These are phyloP conservation scores for Russula abietina DNA, from an alignment of 768 basidiomycete species.

Conservation along the genomic window DNA sequence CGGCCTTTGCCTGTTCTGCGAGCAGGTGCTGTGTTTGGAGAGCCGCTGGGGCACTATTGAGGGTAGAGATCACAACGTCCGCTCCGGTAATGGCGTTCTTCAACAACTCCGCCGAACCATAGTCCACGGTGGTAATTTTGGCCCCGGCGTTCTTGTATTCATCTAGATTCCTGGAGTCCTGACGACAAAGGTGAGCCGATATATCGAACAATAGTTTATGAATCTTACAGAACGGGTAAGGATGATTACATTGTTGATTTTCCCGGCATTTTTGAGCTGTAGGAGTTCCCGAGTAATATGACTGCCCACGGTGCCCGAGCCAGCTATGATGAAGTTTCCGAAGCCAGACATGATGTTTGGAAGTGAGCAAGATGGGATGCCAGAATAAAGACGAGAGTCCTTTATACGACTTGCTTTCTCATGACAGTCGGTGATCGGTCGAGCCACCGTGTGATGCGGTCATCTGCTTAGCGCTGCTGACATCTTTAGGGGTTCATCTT, in stretches of 20 bases:
- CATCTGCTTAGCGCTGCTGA: background rate
- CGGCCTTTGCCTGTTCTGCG: constrained; percentile 30
- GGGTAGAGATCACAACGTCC: constrained; percentile 16
- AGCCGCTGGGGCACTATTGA: background rate
- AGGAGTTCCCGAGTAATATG: constrained; percentile 3
- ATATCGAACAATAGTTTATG: no score
- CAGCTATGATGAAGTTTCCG: constrained; percentile 8
- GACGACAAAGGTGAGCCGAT: background rate
- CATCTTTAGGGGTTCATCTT: no score
- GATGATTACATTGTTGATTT: constrained; percentile 11
- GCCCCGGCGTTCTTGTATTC: constrained; percentile 11
- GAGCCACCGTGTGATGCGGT: background rate
- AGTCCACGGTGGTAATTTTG: constrained; percentile 17
- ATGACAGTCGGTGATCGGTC: background rate
- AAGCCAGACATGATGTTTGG: constrained; percentile 4
- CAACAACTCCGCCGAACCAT: constrained; percentile 14
- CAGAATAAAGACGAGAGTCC: background rate
- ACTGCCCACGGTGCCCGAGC: background rate
- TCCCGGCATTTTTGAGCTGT: background rate
- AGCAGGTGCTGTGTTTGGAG: constrained; percentile 27
- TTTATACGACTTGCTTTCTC: background rate
- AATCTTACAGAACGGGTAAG: constrained; percentile 11
- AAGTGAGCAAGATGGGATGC: background rate
- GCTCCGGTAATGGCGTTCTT: constrained; percentile 7
- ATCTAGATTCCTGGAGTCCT: constrained; percentile 3